Evolutionary conservation across 441 rosid species (phyloP), one percentile per base, ranked within the genome.

Genomic region (Adansonia rubrostipa): DNA sequence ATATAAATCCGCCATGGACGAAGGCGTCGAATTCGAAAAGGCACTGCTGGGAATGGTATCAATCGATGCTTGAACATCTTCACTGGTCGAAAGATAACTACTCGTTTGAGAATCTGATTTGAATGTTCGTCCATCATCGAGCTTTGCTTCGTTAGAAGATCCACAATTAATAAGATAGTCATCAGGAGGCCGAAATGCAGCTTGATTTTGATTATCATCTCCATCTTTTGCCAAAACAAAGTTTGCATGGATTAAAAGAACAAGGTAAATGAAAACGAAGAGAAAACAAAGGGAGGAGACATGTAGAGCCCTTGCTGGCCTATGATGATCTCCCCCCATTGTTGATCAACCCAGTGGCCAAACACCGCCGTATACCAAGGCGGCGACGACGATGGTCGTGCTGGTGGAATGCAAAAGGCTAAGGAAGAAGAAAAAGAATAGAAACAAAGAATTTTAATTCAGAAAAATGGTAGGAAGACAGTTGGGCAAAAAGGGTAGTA

Each of bases 161-260:
- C 96, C 97, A 8, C 97, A 95, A 79, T 91, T 84, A 19, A 91
- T 77, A 20, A 89, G 88, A 84, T 89, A 92, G 51, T 80, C 82
- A 75, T 94, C 94, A 0, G 86, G 56, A 22, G 97, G 96, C 0
- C 79, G 9, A 15, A 13, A 73, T 24, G 28, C 28, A 24, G 28
- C 28, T 24, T 24, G 28, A 24, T 24, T 24, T 24, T 24, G 28
- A 24, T 24, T 24, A 36, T 36, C 5, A 8, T 44, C 22, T 19
- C 72, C 57, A 20, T 28, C 74, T 61, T 71, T 5, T 11, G 79
- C 75, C 6, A 56, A 67, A 17, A 57, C 36, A 5, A 70, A 44
- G 71, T 1, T 50, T 83, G 5, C 75, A 81, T 5, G 75, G 78
- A 77, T 78, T 71, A 77, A 63, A 77, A 65, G 6, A 11, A 69